Base-by-base conservation (phyloP, 1,284 basidiomycete species). In the Schizophyllum commune region DNA sequence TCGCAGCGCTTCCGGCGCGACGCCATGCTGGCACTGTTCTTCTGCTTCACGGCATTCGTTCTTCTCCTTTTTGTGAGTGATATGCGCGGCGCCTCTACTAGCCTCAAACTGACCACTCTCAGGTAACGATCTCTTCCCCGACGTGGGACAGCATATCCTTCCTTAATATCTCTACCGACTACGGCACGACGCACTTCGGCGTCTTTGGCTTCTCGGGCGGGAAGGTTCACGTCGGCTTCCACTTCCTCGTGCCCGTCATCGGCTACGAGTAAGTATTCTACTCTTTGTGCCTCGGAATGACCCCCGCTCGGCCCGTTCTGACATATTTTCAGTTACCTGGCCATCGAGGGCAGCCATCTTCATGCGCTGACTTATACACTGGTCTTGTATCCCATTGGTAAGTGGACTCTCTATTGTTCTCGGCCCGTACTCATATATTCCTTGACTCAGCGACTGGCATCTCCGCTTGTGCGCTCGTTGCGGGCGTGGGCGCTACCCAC, bases 301-400 rank as follows among this genome's bases (percentile, higher is more conserved):
- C 27, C 27, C 27, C 27, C 27, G 27, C 27, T 27, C 27, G 19
- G 32, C 22, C 21, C 55, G 52, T 56, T 11, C 52, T 54, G 20
- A 22, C 19, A 21, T 55, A 2, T 54, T 20, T 13, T 39, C 47
- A 19, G 19, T 32, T n/a, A 59, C 67, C 65, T 53, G 22, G 67
- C 67, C 17, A 66, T 88, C 2, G 84, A 87, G 70, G 79, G 79
- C 15, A 65, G 64, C 15, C 71, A 83, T 55, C 77, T 92, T 57
- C 81, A 84, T 70, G 86, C 86, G 69, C 83, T 94, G 61, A 92
- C 91, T 27, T 81, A 77, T 69, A 76, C 80, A 6, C 78, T 93
- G 62, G 85, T 94, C 67, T 79, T 94, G 27, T 86, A 92, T 72
- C 90, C 91, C 51, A 84, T 94, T 66, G 86, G 83, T 84, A 68